Percentiles rank a stretch among this genome's conserved stretches.
These are phyloP conservation scores for Aspergillus novofumigatus DNA, from an alignment of 2,329 filamentous ascomycete species.

Conservation along the genomic window DNA sequence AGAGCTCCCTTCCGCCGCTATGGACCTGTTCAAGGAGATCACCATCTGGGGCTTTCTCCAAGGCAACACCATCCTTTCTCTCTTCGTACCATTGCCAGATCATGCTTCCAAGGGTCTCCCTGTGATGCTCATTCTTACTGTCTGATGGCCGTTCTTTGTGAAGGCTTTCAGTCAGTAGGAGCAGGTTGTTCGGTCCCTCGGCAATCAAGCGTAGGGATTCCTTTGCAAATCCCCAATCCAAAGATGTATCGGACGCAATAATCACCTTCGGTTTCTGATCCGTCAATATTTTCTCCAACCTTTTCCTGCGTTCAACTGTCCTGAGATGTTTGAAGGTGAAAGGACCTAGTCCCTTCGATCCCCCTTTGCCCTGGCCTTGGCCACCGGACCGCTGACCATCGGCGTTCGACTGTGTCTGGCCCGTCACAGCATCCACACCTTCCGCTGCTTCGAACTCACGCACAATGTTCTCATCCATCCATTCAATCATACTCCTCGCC, in stretches of 20 bases:
- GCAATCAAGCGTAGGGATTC: constrained; percentile 72
- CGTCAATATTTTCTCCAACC: constrained; percentile 67
- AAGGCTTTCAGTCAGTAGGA: constrained; percentile 76
- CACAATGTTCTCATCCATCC: constrained; percentile 97
- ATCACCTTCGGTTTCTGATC: constrained; percentile 64
- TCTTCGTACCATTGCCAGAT: constrained; percentile 80
- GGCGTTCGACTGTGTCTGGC: constrained; percentile 36
- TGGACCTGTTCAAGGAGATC: constrained; percentile 64
- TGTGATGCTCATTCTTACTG: constrained; percentile 29
- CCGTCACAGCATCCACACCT: constrained; percentile 34
- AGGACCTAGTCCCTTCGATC: constrained; percentile 56
- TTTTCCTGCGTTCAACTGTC: constrained; percentile 74
- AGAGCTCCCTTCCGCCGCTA: constrained; percentile 59
- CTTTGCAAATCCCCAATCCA: constrained; percentile 94
- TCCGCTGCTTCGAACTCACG: constrained; percentile 75
- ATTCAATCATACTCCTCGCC: constrained; percentile 92
- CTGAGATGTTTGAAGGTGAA: constrained; percentile 88
- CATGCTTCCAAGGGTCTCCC: constrained; percentile 63
- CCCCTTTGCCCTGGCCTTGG: constrained; percentile 35
- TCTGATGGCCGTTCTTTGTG: constrained; percentile 22
- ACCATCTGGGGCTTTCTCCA: constrained; percentile 52
- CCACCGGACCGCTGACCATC: constrained; percentile 39
- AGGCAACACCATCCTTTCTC: constrained; percentile 58
- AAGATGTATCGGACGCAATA: constrained; percentile 79
- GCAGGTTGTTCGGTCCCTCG: constrained; percentile 71